Evolutionary conservation across 805 yeast species (phyloP).

Genomic region (Yarrowia sp.): DNA sequence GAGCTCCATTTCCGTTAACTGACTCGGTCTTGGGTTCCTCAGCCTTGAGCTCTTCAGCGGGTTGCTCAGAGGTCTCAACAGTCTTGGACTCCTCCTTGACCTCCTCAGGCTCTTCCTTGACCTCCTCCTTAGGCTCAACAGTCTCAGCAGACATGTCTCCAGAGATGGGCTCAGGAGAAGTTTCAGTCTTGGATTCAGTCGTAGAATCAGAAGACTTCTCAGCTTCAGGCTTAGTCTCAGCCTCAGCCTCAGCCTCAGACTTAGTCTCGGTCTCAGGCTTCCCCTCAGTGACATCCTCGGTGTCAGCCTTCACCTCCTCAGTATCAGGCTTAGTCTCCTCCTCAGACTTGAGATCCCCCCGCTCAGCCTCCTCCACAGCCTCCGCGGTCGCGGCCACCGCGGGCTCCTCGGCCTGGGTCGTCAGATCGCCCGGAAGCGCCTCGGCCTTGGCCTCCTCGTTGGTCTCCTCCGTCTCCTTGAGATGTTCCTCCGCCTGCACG

Average conservation of each 20-base stretch:
- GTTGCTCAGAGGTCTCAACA: too few relatives aligned
- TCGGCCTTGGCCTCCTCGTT: conserved; percentile 38
- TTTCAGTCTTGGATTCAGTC: not conserved
- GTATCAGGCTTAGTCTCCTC: not conserved
- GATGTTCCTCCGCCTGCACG: not conserved
- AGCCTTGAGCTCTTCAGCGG: too few relatives aligned
- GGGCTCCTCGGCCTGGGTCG: conserved; percentile 37
- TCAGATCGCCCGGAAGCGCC: conserved; percentile 30
- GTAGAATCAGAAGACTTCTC: too few relatives aligned
- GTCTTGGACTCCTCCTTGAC: too few relatives aligned
- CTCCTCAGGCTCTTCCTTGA: not conserved
- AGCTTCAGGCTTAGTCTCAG: not conserved
- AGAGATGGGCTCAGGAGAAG: not conserved
- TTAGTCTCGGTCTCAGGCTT: not conserved
- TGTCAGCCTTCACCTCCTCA: not conserved
- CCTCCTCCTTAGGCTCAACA: not conserved
- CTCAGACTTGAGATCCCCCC: not conserved
- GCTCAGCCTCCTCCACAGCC: conserved; percentile 6
- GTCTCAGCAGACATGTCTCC: conserved; percentile 10
- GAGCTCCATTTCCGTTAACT: too few relatives aligned
- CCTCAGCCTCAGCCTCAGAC: not conserved
- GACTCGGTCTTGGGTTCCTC: too few relatives aligned
- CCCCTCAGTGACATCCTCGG: not conserved
- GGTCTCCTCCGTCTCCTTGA: conserved; percentile 1
- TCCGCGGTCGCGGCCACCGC: conserved; percentile 21